Base-by-base conservation (phyloP, 306 rosid genomes). In the Echinosophora koreensis region DNA sequence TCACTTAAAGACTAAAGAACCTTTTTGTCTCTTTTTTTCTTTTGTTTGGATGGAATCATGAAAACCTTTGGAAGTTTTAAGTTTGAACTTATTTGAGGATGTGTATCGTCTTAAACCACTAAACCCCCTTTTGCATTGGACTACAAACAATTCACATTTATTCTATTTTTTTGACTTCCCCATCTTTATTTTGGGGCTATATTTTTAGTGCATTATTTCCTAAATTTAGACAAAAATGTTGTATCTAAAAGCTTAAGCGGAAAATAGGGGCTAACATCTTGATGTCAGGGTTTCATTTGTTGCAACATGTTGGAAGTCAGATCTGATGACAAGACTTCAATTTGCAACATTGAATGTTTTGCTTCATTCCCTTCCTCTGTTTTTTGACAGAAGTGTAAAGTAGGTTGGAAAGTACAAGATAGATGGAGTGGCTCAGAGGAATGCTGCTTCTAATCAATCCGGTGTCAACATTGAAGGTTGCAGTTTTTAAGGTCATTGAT, bases 211-310 rank as follows among this genome's bases (percentile, higher is more conserved):
- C 41, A 13, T 13, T 14, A 32, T 30, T 3, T 27, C 34, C 46
- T 14, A 63, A 12, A 39, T 39, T 32, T 30, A 42, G 46, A 71
- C 66, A 28, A 62, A 66, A 42, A 34, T 55, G 22, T 37, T 50
- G 17, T 55, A 42, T 28, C 39, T 68, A 41, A 66, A 37, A 44
- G 60, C 51, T 65, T 72, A 57, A 51, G n/a, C 13, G 44, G 46
- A 63, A 22, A 65, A 57, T 37, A 28, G 18, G 57, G 55, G 17
- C 16, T 35, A 9, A 5, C 15, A 54, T 72, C 55, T 51, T 38
- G 32, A 46, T 70, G 50, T 75, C 30, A 35, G 65, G 39, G 68
- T 46, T 74, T 81, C 46, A 56, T 54, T 47, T 34, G 30, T 63
- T 5, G 58, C 57, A 64, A 55, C 32, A 61, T 67, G 6, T 38